These are phyloP conservation scores for Hygrocybe coccinea DNA, from an alignment of 768 basidiomycete species.

Conservation along the genomic window DNA sequence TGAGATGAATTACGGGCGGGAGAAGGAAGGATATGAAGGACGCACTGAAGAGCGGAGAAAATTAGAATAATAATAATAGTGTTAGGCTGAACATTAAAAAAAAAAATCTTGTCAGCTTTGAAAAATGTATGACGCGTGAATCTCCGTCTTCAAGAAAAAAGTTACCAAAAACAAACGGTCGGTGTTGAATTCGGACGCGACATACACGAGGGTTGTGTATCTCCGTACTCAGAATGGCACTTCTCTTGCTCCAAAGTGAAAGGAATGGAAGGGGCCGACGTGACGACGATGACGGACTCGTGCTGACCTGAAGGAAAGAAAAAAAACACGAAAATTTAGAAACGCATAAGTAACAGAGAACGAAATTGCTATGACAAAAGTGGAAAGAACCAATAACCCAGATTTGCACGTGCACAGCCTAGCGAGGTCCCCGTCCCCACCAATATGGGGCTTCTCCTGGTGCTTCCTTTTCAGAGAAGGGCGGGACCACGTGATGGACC, in stretches of 20 bases:
- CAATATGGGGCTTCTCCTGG: background rate
- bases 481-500: background rate
- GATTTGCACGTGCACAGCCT: conserved; percentile 1
- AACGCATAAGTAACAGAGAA: background rate
- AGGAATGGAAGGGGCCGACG: conserved; percentile 1
- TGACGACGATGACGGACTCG: background rate
- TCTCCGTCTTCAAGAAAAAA: background rate
- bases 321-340: background rate
- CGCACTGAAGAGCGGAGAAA: background rate
- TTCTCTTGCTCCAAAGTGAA: background rate
- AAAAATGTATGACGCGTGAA: too few relatives aligned
- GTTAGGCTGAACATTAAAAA: background rate
- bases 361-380: background rate
- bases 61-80: background rate
- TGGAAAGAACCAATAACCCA: background rate
- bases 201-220: conserved; percentile 17
- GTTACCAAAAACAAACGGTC: background rate
- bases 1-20: conserved; percentile 18
- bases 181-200: conserved; percentile 13
- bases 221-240: background rate
- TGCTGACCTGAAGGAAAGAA: background rate
- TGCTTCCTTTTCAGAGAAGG: background rate
- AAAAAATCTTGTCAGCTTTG: too few relatives aligned
- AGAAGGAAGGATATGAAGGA: conserved; percentile 19
- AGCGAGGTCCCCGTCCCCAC: conserved; percentile 5